phyloP scores from a whole-genome alignment of 306 rosid genomes.

The Fragaria iinumae region DNA sequence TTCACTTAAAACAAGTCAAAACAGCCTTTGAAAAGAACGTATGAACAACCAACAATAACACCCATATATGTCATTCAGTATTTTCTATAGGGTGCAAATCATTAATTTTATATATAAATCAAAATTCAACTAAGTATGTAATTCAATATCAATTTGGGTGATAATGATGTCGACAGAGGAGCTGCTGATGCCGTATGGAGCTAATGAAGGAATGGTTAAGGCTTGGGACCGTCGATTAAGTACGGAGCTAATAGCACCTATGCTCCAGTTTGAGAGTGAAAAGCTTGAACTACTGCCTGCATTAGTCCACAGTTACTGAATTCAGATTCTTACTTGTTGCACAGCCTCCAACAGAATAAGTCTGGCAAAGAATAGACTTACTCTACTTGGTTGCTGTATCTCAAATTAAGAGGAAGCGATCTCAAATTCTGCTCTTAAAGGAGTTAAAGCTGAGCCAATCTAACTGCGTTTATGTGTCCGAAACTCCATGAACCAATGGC shows the following conservation, averaged over 20 bases:
- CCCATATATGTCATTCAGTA: slow-evolving; percentile 19
- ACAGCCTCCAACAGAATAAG: too few relatives aligned
- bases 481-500: too few relatives aligned
- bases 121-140: background rate
- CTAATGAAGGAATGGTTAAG: background rate
- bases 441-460: background rate
- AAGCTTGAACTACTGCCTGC: background rate
- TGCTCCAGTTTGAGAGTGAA: background rate
- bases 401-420: background rate
- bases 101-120: background rate
- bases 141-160: background rate
- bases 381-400: background rate
- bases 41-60: slow-evolving; percentile 17
- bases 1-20: slow-evolving; percentile 1
- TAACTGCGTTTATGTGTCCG: background rate
- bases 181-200: background rate
- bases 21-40: slow-evolving; percentile 4
- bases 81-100: background rate
- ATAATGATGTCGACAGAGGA: background rate
- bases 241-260: background rate
- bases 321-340: background rate
- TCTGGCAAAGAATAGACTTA: too few relatives aligned
- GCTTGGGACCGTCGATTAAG: background rate
- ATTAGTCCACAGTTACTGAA: too few relatives aligned
- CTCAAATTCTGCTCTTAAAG: background rate